These are phyloP conservation scores for Chlorella sp. DNA, from an alignment of 139 green algal genomes.

Conservation along the genomic window DNA sequence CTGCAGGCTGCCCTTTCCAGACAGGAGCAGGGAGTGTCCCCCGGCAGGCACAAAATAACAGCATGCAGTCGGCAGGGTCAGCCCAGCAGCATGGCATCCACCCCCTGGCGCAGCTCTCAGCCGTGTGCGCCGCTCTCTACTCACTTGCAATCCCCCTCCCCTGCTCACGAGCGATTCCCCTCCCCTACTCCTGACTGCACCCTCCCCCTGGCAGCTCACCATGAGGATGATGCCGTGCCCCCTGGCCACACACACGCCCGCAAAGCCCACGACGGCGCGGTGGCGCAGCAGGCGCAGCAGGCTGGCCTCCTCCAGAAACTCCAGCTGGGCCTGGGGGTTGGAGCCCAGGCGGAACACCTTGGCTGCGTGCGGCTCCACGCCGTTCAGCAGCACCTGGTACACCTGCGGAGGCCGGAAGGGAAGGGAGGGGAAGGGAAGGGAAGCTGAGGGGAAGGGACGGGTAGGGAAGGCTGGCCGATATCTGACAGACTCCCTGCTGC, in stretches of 20 bases:
- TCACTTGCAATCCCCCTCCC: no score
- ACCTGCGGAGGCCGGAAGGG: background rate
- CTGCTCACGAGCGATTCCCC: no score
- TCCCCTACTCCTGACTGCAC: no score
- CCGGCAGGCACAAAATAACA: no score
- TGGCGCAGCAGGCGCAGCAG: constrained; percentile 38
- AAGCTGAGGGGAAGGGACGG: background rate
- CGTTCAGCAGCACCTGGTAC: constrained; percentile 31
- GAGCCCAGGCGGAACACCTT: constrained; percentile 29
- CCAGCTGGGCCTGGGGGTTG: constrained; percentile 5
- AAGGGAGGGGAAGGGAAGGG: background rate
- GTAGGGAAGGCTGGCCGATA: no score
- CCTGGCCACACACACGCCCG: constrained; percentile 29
- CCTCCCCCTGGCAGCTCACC: background rate
- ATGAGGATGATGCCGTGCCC: constrained; percentile 32
- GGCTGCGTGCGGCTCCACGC: constrained; percentile 32
- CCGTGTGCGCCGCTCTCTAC: no score
- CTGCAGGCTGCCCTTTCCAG: no score
- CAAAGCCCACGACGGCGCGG: constrained; percentile 28
- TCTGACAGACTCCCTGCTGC: no score
- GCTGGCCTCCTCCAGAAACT: constrained; percentile 33
- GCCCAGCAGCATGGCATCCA: no score
- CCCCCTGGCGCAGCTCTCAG: no score
- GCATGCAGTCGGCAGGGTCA: no score
- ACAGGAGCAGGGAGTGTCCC: no score